Evolutionary conservation across 179 eudicot species (phyloP).

Genomic region (Spergularia azorica): DNA sequence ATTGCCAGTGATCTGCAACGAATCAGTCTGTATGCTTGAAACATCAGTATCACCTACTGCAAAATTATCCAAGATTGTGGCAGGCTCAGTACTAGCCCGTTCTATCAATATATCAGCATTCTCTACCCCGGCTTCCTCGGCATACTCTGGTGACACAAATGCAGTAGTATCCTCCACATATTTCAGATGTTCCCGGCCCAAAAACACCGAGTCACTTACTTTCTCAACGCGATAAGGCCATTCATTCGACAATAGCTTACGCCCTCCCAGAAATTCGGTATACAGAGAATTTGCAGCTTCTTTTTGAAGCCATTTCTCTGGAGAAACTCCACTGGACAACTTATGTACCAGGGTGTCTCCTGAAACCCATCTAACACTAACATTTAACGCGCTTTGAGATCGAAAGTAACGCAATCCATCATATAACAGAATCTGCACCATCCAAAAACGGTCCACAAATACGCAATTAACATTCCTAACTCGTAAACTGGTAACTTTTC

Average conservation of each 20-base stretch:
- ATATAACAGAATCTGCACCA: slow-evolving; percentile 51
- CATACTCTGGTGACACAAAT: slow-evolving; percentile 30
- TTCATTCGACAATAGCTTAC: slow-evolving; percentile 24
- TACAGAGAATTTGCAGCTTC: slow-evolving; percentile 35
- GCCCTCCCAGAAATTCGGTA: slow-evolving; percentile 31
- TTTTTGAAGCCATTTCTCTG: slow-evolving; percentile 35
- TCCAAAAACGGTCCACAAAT: slow-evolving; percentile 14
- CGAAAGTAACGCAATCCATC: slow-evolving; percentile 43
- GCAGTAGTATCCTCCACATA: slow-evolving; percentile 43
- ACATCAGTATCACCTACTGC: slow-evolving; percentile 31
- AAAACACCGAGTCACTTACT: slow-evolving; percentile 25
- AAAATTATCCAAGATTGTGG: slow-evolving; percentile 28
- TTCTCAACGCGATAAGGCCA: slow-evolving; percentile 32
- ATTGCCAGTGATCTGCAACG: slow-evolving; percentile 34
- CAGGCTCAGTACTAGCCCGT: slow-evolving; percentile 27
- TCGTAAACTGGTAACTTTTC: neutral
- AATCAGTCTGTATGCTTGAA: slow-evolving; percentile 29
- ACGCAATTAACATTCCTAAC: slow-evolving; percentile 4
- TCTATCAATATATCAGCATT: slow-evolving; percentile 33
- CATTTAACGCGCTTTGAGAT: slow-evolving; percentile 36
- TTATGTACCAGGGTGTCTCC: slow-evolving; percentile 32
- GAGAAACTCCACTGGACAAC: slow-evolving; percentile 38
- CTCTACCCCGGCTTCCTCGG: slow-evolving; percentile 31
- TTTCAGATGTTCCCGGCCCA: slow-evolving; percentile 33
- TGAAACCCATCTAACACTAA: slow-evolving; percentile 39